phyloP scores from a whole-genome alignment of 208 protist genomes.

The Zelonia costaricensis region DNA sequence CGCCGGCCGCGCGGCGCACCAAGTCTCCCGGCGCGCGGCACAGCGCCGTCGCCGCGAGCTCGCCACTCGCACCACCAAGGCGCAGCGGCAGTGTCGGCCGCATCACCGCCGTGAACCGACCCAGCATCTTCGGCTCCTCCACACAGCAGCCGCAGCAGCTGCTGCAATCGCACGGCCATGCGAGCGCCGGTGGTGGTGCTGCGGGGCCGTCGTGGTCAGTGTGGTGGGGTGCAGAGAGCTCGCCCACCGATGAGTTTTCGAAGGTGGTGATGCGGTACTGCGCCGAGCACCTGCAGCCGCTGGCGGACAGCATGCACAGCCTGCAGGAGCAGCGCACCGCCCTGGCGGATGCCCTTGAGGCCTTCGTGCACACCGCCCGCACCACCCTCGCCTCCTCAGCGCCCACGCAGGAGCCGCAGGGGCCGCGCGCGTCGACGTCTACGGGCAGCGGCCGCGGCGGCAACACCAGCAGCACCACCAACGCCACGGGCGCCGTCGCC shows the following conservation, averaged over 20 bases:
- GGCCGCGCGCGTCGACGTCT: too few species aligned
- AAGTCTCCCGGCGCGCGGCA: conserved; percentile 14
- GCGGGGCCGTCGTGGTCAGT: background rate
- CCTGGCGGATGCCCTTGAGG: conserved; percentile 34
- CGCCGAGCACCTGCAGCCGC: conserved; percentile 53
- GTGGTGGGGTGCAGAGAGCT: background rate
- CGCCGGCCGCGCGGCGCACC: conserved; percentile 5
- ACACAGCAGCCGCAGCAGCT: conserved; percentile 3
- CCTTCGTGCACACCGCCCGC: conserved; percentile 32
- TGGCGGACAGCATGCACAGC: conserved; percentile 48
- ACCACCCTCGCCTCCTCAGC: conserved; percentile 1
- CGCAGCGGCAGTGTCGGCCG: conserved; percentile 43
- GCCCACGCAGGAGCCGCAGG: background rate
- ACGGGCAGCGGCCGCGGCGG: background rate
- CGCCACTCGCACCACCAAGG: conserved; percentile 2
- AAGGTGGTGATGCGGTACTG: conserved; percentile 58
- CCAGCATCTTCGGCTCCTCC: conserved; percentile 24
- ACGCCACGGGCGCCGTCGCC: background rate
- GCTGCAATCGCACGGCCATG: conserved; percentile 7
- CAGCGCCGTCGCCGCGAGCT: background rate
- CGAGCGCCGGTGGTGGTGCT: conserved; percentile 2
- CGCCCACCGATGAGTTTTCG: conserved; percentile 21
- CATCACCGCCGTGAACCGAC: conserved; percentile 33
- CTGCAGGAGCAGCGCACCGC: conserved; percentile 42
- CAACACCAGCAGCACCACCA: conserved; percentile 6